Evolutionary conservation across 495 filamentous ascomycete species (phyloP).

Genomic region (Penicillium lividum): DNA sequence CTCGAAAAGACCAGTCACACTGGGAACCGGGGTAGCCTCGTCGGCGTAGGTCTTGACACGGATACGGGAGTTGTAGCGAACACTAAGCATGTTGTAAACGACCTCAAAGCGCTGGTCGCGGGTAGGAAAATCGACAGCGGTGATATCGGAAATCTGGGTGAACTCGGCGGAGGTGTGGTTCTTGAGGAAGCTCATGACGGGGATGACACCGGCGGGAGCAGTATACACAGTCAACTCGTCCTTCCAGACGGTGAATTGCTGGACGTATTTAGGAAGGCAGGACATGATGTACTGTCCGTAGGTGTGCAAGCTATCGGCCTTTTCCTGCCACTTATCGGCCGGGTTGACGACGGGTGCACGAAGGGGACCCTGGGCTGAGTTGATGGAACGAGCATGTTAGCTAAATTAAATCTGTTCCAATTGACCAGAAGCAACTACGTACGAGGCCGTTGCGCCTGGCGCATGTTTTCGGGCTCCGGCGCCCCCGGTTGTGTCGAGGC

Average conservation of each 20-base stretch:
- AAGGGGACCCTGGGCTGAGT: constrained; percentile 59
- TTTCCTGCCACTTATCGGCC: constrained; percentile 83
- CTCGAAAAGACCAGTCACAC: constrained; percentile 80
- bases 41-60: constrained; percentile 99
- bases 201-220: constrained; percentile 79
- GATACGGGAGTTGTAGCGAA: constrained; percentile 94
- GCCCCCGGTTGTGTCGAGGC: constrained; percentile 37
- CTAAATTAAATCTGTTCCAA: constrained; percentile 19
- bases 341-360: constrained; percentile 85
- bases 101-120: constrained; percentile 94
- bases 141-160: constrained; percentile 90
- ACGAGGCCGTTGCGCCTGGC: constrained; percentile 63
- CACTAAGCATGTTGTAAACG: constrained; percentile 95
- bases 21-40: constrained; percentile 92
- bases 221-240: constrained; percentile 96
- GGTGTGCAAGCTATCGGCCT: constrained; percentile 79
- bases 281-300: constrained; percentile 98
- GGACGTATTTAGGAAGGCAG: constrained; percentile 94
- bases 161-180: constrained; percentile 96
- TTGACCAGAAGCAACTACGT: constrained; percentile 30
- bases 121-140: constrained; percentile 93
- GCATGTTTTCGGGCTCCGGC: constrained; percentile 63
- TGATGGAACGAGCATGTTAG: constrained; percentile 16
- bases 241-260: constrained; percentile 99
- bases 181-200: constrained; percentile 93